Base-by-base conservation (phyloP, 495 filamentous ascomycete genomes). In the Ramalina peruviana region DNA sequence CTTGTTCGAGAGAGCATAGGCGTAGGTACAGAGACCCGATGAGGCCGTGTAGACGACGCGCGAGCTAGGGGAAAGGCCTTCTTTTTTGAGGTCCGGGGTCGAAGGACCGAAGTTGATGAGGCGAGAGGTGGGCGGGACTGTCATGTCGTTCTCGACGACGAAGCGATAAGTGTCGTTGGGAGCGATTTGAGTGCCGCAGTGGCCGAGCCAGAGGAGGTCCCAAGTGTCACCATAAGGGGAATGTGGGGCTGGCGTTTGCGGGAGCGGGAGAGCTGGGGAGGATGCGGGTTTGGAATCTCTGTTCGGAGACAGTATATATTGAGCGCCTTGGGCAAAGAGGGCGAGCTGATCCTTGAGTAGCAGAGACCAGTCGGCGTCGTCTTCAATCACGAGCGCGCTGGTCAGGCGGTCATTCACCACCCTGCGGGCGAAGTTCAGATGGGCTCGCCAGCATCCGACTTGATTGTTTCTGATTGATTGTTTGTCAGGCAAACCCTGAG, bases 351-450 rank as follows among this genome's bases (percentile, higher is more conserved):
- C 55, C 26, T 69, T 67, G 43, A 80, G 60, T 23, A 59, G 58
- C 17, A 77, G 61, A 40, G 78, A 74, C 75, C 76, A 80, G 56
- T 79, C 76, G 15, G 68, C 67, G 42, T 79, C 76, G 46, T 80
- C 76, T 57, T 80, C 76, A 40, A 80, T 43, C 4, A 79, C 70
- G 12, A 80, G 50, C n/a, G 74, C 74, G 0, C 70, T 69, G 0
- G 64, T 58, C n/a, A 74, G 57, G 10, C 58, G 54, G 30, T 72
- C 62, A 16, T 68, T 58, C 33, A 78, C 62, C 4, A 79, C 65
- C 1, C 63, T 62, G 33, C 46, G 48, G 12, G 62, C 53, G 26
- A 60, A 58, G 41, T 66, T 64, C 43, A 61, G 63, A 60, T 46
- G 72, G 57, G 56, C 66, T 37, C 67, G 65, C 71, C 65, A 73